These are phyloP conservation scores for Phytophthora ohioensis DNA, from an alignment of 352 stramenopile genomes.

Conservation along the genomic window DNA sequence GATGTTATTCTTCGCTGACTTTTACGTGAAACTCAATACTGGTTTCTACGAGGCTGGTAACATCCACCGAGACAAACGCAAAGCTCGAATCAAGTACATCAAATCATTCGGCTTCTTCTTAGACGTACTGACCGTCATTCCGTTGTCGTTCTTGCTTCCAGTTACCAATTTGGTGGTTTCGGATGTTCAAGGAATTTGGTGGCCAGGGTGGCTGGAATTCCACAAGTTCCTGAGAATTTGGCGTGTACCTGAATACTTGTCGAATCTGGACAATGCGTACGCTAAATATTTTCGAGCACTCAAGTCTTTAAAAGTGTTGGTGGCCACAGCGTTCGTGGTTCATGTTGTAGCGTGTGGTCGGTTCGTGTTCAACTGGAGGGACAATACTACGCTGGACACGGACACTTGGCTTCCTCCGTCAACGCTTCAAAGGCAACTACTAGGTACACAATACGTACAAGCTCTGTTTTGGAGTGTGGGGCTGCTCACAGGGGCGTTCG, in stretches of 20 bases:
- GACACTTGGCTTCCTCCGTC: conserved; percentile 37
- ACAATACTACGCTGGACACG: neutral
- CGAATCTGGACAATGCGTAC: conserved; percentile 64
- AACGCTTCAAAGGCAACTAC: conserved; percentile 10
- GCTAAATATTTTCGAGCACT: conserved; percentile 57
- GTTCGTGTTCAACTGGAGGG: conserved; percentile 47
- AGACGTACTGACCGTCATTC: conserved; percentile 55
- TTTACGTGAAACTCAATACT: conserved; percentile 66
- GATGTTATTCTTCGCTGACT: conserved; percentile 57
- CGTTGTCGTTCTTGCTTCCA: conserved; percentile 2
- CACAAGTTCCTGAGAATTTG: conserved; percentile 63
- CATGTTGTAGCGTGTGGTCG: conserved; percentile 62
- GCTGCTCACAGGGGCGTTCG: conserved; percentile 61
- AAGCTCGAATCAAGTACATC: conserved; percentile 42
- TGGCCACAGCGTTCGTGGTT: conserved; percentile 46
- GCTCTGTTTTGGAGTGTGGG: conserved; percentile 67
- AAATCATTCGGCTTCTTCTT: conserved; percentile 53
- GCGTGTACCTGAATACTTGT: conserved; percentile 54
- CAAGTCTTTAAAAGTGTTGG: conserved; percentile 62
- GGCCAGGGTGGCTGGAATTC: conserved; percentile 50
- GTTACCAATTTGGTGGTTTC: too few relatives aligned
- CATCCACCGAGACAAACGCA: conserved; percentile 10
- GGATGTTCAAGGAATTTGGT: neutral
- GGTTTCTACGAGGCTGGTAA: conserved; percentile 60
- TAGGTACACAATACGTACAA: conserved; percentile 42